Evolutionary conservation across 2,329 filamentous ascomycete species (phyloP), one percentile per base, ranked within the genome.

Genomic region (Ophiosphaerella korrae): DNA sequence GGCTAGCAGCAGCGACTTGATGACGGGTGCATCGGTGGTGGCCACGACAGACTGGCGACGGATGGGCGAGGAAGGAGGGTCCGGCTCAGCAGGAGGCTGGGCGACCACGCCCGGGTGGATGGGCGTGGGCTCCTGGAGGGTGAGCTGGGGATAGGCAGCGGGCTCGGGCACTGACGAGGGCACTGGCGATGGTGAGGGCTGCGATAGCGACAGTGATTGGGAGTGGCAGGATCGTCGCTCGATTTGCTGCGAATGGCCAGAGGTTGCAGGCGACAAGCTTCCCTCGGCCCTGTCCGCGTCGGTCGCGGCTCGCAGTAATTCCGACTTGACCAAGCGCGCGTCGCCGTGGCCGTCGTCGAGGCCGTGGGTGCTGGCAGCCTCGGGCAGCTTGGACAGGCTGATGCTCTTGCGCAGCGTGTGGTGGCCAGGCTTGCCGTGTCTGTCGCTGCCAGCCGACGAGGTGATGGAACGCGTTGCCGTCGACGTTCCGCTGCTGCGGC

Each of bases 1-100:
- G 11, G 26, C 6, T 29, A 80, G 76, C 54, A 86, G 77, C 41
- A 86, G 75, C 9, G 80, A 80, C 55, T 76, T 80, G 62, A 84
- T 83, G 45, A 75, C 61, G 48, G 64, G 67, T 29, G 71, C 73
- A 75, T 77, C 74, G 57, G 75, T 63, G 58, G 63, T 63, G 48
- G 64, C 63, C 41, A 74, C 69, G 43, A 76, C 60, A 24, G 74
- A 76, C 58, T 76, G 74, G 48, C 66, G 66, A 48, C 75, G 71
- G 29, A 63, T 42, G 70, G 76, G 34, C 29, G 60, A 60, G 33
- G 50, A 48, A 29, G 52, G 58, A 47, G 51, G 53, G 23, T 48
- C 48, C 33, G 55, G 47, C 45, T 33, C 50, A 48, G 34, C 34
- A 32, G 48, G 45, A 60, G 50, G 31, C 57, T 50, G 42, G 60